phyloP scores from a whole-genome alignment of 768 basidiomycete genomes.

The Mrakia frigida region DNA sequence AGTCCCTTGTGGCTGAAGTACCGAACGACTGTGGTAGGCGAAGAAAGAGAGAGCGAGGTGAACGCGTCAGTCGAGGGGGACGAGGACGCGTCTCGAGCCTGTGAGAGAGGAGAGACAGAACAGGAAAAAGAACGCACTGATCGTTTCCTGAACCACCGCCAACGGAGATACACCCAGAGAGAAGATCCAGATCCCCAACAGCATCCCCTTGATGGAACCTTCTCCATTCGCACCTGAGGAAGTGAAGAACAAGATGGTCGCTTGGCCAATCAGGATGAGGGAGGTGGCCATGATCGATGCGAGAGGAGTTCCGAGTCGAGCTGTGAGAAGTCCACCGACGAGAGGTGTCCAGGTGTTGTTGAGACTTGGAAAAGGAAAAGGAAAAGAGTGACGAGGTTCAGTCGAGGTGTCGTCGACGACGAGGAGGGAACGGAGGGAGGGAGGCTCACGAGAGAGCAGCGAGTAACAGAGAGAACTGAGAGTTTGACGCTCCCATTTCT shows the following conservation, averaged over 20 bases:
- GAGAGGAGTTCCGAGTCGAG: constrained; percentile 63
- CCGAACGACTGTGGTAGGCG: constrained; percentile 53
- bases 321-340: constrained; percentile 61
- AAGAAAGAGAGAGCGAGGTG: neutral
- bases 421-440: neutral
- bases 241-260: constrained; percentile 63
- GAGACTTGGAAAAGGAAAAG: constrained; percentile 40
- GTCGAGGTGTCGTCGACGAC: too few relatives aligned
- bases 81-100: neutral
- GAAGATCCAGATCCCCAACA: constrained; percentile 69
- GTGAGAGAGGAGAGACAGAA: neutral
- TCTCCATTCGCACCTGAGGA: constrained; percentile 36
- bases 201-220: constrained; percentile 62
- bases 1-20: constrained; percentile 68
- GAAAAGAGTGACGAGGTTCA: neutral
- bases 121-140: neutral
- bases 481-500: constrained; percentile 69
- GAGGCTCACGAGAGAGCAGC: constrained; percentile 56
- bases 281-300: constrained; percentile 71
- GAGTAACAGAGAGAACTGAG: constrained; percentile 70
- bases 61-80: neutral
- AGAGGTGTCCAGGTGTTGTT: constrained; percentile 75
- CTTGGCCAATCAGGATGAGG: constrained; percentile 65
- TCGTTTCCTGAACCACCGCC: constrained; percentile 57
- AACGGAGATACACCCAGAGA: constrained; percentile 74